phyloP scores from a whole-genome alignment of 169 alveolate species.

The Plasmodium blacklocki region DNA sequence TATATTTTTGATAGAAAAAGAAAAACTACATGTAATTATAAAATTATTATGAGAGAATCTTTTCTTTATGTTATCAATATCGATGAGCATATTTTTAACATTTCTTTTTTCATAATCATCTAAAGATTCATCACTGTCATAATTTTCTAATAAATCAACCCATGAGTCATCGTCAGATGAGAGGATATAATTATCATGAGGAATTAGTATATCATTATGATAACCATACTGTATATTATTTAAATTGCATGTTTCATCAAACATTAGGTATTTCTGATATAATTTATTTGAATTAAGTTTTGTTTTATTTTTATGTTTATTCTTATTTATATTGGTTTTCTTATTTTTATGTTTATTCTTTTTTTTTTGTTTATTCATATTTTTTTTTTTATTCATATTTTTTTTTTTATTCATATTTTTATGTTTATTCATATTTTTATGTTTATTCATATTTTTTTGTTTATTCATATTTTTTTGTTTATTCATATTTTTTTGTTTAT shows the following conservation, averaged over 20 bases:
- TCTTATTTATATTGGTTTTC: no score
- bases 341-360: no score
- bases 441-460: constrained; percentile 8
- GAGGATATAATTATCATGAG: neutral
- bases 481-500: neutral
- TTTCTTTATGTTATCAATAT: constrained; percentile 65
- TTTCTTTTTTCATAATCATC: constrained; percentile 55
- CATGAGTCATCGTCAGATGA: constrained; percentile 74
- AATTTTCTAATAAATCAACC: constrained; percentile 59
- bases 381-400: no score
- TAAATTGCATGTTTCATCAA: no score
- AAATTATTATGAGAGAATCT: constrained; percentile 51
- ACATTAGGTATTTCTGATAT: no score
- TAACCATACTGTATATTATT: no score
- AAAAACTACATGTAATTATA: constrained; percentile 67
- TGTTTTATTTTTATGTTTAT: no score
- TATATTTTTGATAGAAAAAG: constrained; percentile 53
- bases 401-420: no score
- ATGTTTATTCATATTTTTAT: neutral
- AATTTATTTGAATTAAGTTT: no score
- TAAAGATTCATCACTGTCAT: constrained; percentile 68
- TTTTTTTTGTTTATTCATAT: no score
- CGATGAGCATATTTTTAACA: constrained; percentile 55
- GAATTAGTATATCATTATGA: no score
- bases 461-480: constrained; percentile 1